Conservation (phyloP, 2,329 filamentous ascomycete genomes). For the Pseudocercospora macadamiae region DNA sequence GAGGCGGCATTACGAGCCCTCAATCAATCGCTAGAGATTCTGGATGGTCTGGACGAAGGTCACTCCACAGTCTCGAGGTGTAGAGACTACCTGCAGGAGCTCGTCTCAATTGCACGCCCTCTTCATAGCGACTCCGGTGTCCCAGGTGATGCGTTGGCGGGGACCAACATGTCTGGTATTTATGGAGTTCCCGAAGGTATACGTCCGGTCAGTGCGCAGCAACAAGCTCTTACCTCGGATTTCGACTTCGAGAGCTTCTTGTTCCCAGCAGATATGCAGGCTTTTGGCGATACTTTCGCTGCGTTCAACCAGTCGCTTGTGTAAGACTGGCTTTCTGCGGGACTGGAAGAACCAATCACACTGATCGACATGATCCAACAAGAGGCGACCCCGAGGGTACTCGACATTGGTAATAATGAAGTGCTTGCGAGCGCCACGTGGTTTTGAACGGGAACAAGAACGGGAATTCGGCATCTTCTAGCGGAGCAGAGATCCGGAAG, state of each 20-base stretch:
- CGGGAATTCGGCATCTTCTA: background rate
- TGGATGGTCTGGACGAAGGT: constrained; percentile 13
- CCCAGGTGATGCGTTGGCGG: too few relatives aligned
- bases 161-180: too few relatives aligned
- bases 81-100: constrained; percentile 11
- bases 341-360: background rate
- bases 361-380: too few relatives aligned
- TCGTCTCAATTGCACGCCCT: constrained; percentile 4
- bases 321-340: background rate
- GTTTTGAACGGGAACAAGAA: too few relatives aligned
- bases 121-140: background rate
- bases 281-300: constrained; percentile 4
- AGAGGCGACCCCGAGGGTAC: too few relatives aligned
- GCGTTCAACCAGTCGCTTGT: constrained; percentile 9
- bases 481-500: background rate
- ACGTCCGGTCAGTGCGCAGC: background rate
- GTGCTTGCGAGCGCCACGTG: too few relatives aligned
- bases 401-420: too few relatives aligned
- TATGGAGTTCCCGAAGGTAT: too few relatives aligned
- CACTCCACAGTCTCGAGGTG: constrained; percentile 13
- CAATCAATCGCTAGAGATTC: constrained; percentile 9
- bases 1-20: constrained; percentile 8
- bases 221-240: constrained; percentile 2
- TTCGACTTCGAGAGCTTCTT: constrained; percentile 17
- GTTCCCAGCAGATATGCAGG: constrained; percentile 17